Conservation (phyloP, 2,329 filamentous ascomycete species). For the Alternaria atra region DNA sequence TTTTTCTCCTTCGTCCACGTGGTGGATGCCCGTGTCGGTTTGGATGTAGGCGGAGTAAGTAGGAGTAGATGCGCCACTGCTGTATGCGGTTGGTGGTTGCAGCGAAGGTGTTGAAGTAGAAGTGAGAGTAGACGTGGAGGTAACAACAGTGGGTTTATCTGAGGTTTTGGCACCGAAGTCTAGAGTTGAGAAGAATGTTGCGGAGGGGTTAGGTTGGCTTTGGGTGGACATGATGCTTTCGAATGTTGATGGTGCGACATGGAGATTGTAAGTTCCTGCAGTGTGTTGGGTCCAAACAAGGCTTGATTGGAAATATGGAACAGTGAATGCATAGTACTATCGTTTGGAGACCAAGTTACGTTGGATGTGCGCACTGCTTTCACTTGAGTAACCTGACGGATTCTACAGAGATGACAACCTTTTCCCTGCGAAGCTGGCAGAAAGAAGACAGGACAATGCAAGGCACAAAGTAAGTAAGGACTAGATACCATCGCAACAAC, state of each 20-base stretch:
- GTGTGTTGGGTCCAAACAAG: not conserved
- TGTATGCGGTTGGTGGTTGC: not conserved
- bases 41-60: not conserved
- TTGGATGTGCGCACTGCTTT: not conserved
- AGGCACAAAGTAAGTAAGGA: not conserved
- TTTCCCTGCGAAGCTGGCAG: not conserved
- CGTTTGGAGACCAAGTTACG: not conserved
- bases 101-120: not conserved
- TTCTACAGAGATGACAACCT: too few relatives aligned
- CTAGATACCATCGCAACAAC: too few relatives aligned
- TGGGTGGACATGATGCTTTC: not conserved
- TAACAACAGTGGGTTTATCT: not conserved
- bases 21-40: not conserved
- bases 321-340: not conserved
- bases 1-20: constrained; percentile 12
- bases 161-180: not conserved
- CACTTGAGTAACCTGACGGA: not conserved
- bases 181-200: not conserved
- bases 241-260: not conserved
- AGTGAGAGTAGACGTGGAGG: not conserved
- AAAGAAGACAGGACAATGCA: not conserved
- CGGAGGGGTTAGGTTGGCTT: not conserved
- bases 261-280: not conserved
- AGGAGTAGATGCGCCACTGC: not conserved
- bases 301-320: not conserved